Conservation (phyloP, 2,329 filamentous ascomycete genomes). For the Penicillium fuscoglaucum region DNA sequence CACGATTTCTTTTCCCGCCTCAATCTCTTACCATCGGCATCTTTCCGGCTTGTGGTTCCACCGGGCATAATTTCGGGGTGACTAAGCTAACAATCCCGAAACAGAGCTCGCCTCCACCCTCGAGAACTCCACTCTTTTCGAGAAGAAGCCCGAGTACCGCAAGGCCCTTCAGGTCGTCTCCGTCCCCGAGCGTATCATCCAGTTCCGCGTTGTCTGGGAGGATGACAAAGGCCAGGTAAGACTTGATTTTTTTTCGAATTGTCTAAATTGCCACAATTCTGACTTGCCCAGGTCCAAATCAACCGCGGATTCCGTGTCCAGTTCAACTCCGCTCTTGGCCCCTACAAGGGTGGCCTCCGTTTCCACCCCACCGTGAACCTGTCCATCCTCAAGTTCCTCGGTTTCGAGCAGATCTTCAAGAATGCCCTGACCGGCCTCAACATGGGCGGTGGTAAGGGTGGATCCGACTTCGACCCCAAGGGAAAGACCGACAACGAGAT, state of each 20-base stretch:
- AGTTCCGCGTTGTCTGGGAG: constrained; percentile 98
- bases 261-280: neutral
- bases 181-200: constrained; percentile 91
- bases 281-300: constrained; percentile 67
- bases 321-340: constrained; percentile 96
- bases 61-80: constrained; percentile 5
- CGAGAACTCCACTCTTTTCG: constrained; percentile 88
- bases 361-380: constrained; percentile 76
- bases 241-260: neutral
- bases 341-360: constrained; percentile 95
- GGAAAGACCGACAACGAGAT: constrained; percentile 97
- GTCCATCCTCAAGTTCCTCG: constrained; percentile 86
- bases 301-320: constrained; percentile 96
- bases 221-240: constrained; percentile 72
- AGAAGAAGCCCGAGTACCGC: constrained; percentile 92
- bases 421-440: constrained; percentile 94
- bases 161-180: constrained; percentile 84
- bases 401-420: constrained; percentile 99
- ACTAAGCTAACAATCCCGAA: constrained; percentile 17
- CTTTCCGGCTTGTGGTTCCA: constrained; percentile 18
- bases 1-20: neutral
- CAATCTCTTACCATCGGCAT: constrained; percentile 19
- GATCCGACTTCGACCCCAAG: constrained; percentile 98
- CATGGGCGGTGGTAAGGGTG: constrained; percentile 98
- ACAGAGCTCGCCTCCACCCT: constrained; percentile 91